Evolutionary conservation across 2,329 filamentous ascomycete species (phyloP), one percentile per base, ranked within the genome.

Genomic region (Fusarium verrucosum): DNA sequence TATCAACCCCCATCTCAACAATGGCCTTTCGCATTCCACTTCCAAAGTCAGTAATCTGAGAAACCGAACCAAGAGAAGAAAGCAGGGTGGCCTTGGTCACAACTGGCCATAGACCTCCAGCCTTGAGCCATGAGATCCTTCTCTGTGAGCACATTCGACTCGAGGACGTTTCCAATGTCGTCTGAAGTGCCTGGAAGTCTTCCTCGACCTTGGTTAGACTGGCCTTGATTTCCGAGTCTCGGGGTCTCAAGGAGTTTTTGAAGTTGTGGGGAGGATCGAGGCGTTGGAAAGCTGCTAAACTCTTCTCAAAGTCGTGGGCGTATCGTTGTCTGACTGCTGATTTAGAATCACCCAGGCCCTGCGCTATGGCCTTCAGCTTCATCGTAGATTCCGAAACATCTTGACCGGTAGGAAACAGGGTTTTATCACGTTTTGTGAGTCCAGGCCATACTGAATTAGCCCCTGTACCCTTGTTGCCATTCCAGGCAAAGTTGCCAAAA

Each of bases 81-180:
- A 72, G 59, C 2, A 72, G 23, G 0, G 68, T 58, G 8, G 58
- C 47, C 37, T 68, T 72, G 0, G 68, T 70, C 17, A 71, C 51
- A 32, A 66, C 32, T 10, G 70, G 70, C 70, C 70, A 72, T 10
- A 70, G n/a, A 13, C 57, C 50, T 26, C 70, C 70, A 5, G 50
- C 42, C 38, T 72, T 68, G 5, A 71, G 67, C 69, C 69, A 71
- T 13, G 47, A 22, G 10, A 68, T 61, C n/a, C 62, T 50, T 30
- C 58, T 63, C 4, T 42, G 23, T 9, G 69, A 65, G 14, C 40
- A 60, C 4, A 17, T 20, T 13, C 32, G 16, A 10, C 40, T 52
- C 17, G 57, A 37, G 2, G 28, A 23, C 1, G 25, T 16, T 26
- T 68, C 43, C 3, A 71, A 45, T 26, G 67, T 46, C 10, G 25